Evolutionary conservation across 2,329 filamentous ascomycete genomes (phyloP), one percentile per base, ranked within the genome.

Genomic region (Trichophyton simii): DNA sequence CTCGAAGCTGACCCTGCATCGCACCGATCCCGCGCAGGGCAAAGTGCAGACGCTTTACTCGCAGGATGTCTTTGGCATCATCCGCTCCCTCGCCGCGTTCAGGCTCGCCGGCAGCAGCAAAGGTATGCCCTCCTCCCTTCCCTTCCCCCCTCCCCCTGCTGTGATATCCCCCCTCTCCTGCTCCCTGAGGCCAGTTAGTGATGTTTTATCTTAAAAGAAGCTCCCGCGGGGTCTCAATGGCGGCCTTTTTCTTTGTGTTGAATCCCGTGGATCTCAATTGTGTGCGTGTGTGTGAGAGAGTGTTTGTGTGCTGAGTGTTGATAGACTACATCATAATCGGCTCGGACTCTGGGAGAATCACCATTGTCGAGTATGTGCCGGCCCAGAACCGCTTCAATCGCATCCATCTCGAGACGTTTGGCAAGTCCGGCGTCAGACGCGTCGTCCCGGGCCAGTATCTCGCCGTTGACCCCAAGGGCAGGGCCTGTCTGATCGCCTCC

Each of bases 371-470:
- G 76, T 99, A 96, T 74, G 78, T 92, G 41, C 87, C 89, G 13
- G 83, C 88, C 18, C 86, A 91, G 73, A 96, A 96, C 73, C 85
- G 85, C 57, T 96, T 99, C 75, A 86, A 86, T 68, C 86, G 90
- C 55, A 83, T 97, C 66, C 94, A 97, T 70, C 83, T 96, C 61
- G 95, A 99, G 78, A 99, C 95, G 0, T 99, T 95, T 73, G 94
- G 94, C 67, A 99, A 99, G 76, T 97, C 94, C 6, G 95, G 94
- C 42, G 84, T 97, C 60, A 86, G 95, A 62, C 86, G 94, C 69
- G 92, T 97, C 42, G 84, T 99, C 52, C 94, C 95, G 1, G 94
- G 95, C 63, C 91, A 99, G 74, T 99, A 96, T 71, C 83, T 99
- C 31, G 94, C 92, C 5, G 89, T 90, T 59, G 94, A 99, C 70